Base-by-base conservation (phyloP, 176 grass and related monocot species). In the Carex myosuroides region DNA sequence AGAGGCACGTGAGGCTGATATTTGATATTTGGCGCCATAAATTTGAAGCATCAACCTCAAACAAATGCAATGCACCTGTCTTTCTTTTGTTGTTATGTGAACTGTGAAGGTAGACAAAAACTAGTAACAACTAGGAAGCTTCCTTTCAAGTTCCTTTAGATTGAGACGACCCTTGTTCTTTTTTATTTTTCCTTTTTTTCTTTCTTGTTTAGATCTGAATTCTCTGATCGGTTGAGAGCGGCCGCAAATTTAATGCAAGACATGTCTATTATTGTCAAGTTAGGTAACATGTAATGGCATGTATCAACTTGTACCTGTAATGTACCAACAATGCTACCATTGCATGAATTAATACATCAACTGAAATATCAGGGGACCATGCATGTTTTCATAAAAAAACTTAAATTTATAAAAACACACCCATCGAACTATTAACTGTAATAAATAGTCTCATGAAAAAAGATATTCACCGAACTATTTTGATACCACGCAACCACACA, bases 61-160 rank as follows among this genome's bases (percentile, higher is more conserved):
- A 41, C 13, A 21, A 17, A 29, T 29, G 26, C 1, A 26, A 75
- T 52, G 10, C 48, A 17, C 2, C 46, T 55, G 13, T 76, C 48
- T 4, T 76, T 76, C 1, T 30, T 63, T 26, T 66, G 60, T 50
- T 66, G 22, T 61, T 52, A 64, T 82, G 17, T 61, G 53, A 39
- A 46, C 48, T 82, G 17, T 61, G 53, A 39, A 46, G 60, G 12
- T 61, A 60, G 79, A 79, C 30, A 71, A 64, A n/a, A 46, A 50
- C 14, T 29, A 10, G 37, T 53, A 54, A 63, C 80, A 53, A 82
- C 80, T 82, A 82, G 58, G 80, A 82, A 82, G 59, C 80, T 82
- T 82, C 80, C 80, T 66, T 53, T 82, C 4, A 72, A 55, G 44
- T 76, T 54, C 42, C 42, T 82, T 53, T 1, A 2, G 59, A 39